Evolutionary conservation across 352 stramenopile genomes (phyloP).

Genomic region (Phytopythium sindhum): DNA sequence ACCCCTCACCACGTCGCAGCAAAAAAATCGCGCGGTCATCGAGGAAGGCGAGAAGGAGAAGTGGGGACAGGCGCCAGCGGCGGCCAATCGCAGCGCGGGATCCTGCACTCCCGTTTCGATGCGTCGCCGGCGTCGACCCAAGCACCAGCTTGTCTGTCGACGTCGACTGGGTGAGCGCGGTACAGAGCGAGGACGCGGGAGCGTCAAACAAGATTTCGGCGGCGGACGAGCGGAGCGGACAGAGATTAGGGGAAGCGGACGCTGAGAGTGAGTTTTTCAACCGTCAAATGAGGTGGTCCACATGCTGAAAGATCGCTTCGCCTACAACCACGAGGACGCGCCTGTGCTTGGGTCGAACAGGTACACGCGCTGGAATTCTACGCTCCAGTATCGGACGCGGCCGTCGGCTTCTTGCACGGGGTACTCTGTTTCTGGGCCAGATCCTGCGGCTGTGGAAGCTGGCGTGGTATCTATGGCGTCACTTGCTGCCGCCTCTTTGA

Average conservation of each 20-base stretch:
- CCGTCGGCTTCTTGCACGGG: conserved; percentile 6
- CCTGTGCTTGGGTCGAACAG: conserved; percentile 42
- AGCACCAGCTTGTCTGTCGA: conserved; percentile 5
- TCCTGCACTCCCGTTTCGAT: background rate
- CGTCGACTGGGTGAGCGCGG: background rate
- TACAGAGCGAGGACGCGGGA: background rate
- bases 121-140: conserved; percentile 5
- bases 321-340: conserved; percentile 39
- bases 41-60: background rate
- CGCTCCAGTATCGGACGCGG: conserved; percentile 51
- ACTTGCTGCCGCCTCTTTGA: background rate
- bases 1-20: background rate
- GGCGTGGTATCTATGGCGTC: background rate
- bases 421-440: background rate
- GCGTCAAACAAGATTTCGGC: background rate
- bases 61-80: background rate
- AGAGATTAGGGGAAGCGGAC: background rate
- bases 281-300: conserved; percentile 15
- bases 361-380: conserved; percentile 53
- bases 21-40: too few relatives aligned
- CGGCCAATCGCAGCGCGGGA: background rate
- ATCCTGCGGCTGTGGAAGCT: background rate
- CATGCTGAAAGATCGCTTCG: conserved; percentile 8
- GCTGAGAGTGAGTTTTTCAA: background rate
- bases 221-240: background rate